Percentiles rank a stretch among this genome's conserved stretches.
Conservation (phyloP, 805 yeast species). For the Hanseniaspora meyeri region DNA sequence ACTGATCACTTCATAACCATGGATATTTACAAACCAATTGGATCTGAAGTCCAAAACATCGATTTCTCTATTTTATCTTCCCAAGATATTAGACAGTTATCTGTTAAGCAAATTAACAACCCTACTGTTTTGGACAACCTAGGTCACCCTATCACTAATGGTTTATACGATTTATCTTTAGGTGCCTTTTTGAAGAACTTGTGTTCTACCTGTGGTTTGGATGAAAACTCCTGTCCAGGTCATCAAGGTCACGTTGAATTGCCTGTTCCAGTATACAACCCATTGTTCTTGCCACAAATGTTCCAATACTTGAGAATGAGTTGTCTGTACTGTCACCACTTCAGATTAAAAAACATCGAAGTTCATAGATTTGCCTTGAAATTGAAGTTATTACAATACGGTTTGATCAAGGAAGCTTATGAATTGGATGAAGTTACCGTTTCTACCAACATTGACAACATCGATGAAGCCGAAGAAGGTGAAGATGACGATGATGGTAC, state of each 20-base stretch:
- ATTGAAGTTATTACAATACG: conserved; percentile 72
- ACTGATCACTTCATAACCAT: conserved; percentile 29
- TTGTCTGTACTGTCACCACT: conserved; percentile 83
- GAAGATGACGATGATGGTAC: conserved; percentile 30
- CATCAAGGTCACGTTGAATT: conserved; percentile 96
- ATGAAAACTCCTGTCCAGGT: conserved; percentile 91
- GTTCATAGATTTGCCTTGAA: conserved; percentile 68
- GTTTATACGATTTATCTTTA: conserved; percentile 84
- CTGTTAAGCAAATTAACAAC: conserved; percentile 90
- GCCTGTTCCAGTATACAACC: conserved; percentile 91
- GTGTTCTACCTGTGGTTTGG: conserved; percentile 92
- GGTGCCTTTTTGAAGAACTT: conserved; percentile 86
- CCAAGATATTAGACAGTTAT: conserved; percentile 69
- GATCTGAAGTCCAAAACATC: conserved; percentile 82
- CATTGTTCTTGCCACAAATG: conserved; percentile 84
- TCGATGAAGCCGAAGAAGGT: conserved; percentile 40
- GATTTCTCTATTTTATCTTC: conserved; percentile 79
- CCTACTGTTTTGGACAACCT: conserved; percentile 92
- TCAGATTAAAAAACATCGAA: conserved; percentile 57
- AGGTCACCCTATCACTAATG: conserved; percentile 91
- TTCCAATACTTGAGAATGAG: conserved; percentile 70
- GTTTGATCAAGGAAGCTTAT: conserved; percentile 65
- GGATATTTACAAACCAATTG: conserved; percentile 96
- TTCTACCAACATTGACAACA: conserved; percentile 24
- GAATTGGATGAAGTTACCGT: conserved; percentile 53